Conservation (phyloP, 1,284 basidiomycete genomes). For the Kalmanozyma brasiliensis region DNA sequence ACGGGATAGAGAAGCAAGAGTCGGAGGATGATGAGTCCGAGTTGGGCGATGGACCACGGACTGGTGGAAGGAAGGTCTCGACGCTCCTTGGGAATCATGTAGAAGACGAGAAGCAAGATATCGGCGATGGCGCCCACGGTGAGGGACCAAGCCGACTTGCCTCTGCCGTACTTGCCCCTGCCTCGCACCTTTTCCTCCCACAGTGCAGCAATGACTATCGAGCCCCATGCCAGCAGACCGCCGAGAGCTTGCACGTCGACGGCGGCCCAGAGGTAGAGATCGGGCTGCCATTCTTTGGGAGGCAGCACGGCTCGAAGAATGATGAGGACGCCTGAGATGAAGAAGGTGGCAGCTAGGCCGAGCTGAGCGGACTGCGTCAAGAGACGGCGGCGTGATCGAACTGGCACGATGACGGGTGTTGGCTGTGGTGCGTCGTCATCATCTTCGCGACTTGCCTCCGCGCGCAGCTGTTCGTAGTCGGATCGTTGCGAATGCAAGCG, state of each 20-base stretch:
- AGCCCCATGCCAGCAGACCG: slow-evolving; percentile 56
- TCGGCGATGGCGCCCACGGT: slow-evolving; percentile 38
- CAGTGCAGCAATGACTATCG: slow-evolving; percentile 49
- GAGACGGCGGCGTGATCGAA: slow-evolving; percentile 53
- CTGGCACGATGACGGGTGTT: slow-evolving; percentile 54
- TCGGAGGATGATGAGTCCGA: slow-evolving; percentile 52
- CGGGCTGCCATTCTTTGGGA: slow-evolving; percentile 56
- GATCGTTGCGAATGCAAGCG: slow-evolving; percentile 22
- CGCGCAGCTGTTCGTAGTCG: slow-evolving; percentile 34
- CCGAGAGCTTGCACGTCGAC: slow-evolving; percentile 57
- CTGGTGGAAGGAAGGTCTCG: slow-evolving; percentile 26
- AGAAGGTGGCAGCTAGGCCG: slow-evolving; percentile 51
- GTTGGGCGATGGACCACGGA: slow-evolving; percentile 55
- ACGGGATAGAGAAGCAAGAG: slow-evolving; percentile 55
- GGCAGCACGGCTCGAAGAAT: slow-evolving; percentile 62
- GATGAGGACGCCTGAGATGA: slow-evolving; percentile 57
- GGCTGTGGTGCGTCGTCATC: slow-evolving; percentile 42
- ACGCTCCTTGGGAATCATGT: slow-evolving; percentile 36
- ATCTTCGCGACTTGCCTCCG: slow-evolving; percentile 25
- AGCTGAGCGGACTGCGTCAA: slow-evolving; percentile 48
- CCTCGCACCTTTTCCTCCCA: slow-evolving; percentile 55
- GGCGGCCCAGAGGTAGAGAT: slow-evolving; percentile 47
- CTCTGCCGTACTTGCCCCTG: slow-evolving; percentile 54
- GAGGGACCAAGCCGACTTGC: slow-evolving; percentile 46
- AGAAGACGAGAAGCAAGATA: slow-evolving; percentile 44